Evolutionary conservation across 441 rosid species (phyloP).

Genomic region (Jatropha multifida): DNA sequence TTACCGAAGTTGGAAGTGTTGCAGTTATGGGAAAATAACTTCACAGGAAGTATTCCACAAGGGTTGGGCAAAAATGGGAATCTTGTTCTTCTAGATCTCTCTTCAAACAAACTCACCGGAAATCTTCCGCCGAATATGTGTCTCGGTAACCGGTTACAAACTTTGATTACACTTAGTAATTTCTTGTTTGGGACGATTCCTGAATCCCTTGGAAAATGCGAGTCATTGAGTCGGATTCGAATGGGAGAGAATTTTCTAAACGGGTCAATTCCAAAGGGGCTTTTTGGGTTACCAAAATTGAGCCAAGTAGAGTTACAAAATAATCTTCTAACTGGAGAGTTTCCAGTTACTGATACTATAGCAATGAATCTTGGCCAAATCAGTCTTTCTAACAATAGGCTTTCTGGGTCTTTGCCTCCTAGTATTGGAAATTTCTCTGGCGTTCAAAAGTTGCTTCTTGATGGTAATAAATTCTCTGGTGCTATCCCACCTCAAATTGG

Average conservation of each 20-base stretch:
- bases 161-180: constrained; percentile 72
- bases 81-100: constrained; percentile 64
- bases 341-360: constrained; percentile 51
- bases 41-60: constrained; percentile 80
- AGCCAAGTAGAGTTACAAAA: constrained; percentile 88
- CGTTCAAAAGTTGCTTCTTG: constrained; percentile 87
- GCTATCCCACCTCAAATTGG: constrained; percentile 81
- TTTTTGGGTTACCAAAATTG: constrained; percentile 71
- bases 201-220: constrained; percentile 65
- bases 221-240: constrained; percentile 73
- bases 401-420: constrained; percentile 72
- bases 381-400: constrained; percentile 78
- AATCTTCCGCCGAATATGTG: constrained; percentile 79
- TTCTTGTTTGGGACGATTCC: constrained; percentile 87
- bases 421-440: constrained; percentile 77
- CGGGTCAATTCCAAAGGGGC: constrained; percentile 87
- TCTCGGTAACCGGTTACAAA: constrained; percentile 63
- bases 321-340: constrained; percentile 69
- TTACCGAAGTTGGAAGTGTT: constrained; percentile 77
- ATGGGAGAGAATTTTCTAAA: constrained; percentile 90
- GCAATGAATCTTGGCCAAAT: constrained; percentile 75
- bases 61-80: constrained; percentile 71
- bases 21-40: constrained; percentile 94
- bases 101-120: constrained; percentile 88
- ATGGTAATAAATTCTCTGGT: constrained; percentile 83